Conservation (phyloP, 2,329 filamentous ascomycete species). For the Dryadomyces sulphureus region DNA sequence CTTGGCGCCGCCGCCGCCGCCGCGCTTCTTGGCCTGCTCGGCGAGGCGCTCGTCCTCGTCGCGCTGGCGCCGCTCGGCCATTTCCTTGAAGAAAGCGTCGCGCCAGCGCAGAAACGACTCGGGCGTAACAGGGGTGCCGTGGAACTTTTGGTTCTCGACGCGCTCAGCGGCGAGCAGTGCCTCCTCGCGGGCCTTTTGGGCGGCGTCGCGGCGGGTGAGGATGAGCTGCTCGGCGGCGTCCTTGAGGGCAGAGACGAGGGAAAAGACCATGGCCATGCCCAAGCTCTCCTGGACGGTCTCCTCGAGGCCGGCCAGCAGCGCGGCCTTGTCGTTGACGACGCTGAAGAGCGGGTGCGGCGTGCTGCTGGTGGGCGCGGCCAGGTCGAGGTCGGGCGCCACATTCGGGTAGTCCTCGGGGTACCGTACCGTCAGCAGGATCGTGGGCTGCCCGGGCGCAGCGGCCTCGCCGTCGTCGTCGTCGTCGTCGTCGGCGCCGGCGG, state of each 20-base stretch:
- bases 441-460: slow-evolving; percentile 48
- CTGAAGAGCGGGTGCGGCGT: slow-evolving; percentile 59
- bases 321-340: slow-evolving; percentile 63
- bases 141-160: slow-evolving; percentile 93
- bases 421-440: slow-evolving; percentile 67
- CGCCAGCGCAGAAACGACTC: slow-evolving; percentile 80
- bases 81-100: slow-evolving; percentile 61
- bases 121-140: slow-evolving; percentile 75
- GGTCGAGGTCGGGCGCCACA: slow-evolving; percentile 66
- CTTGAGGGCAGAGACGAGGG: slow-evolving; percentile 73
- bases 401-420: slow-evolving; percentile 91
- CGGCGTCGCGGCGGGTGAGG: slow-evolving; percentile 52
- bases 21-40: slow-evolving; percentile 54
- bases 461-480: slow-evolving; percentile 26
- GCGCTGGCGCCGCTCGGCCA: slow-evolving; percentile 54
- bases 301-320: slow-evolving; percentile 54
- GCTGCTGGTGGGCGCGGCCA: slow-evolving; percentile 50
- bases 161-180: slow-evolving; percentile 49
- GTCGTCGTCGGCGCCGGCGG: not conserved
- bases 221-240: slow-evolving; percentile 83
- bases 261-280: slow-evolving; percentile 97
- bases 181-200: slow-evolving; percentile 43
- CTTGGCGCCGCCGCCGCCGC: slow-evolving; percentile 19
- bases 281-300: slow-evolving; percentile 80
- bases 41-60: slow-evolving; percentile 67